A percentile compares a stretch with the other conserved stretches of the same genome.
Conservation (phyloP, 2,329 filamentous ascomycete genomes). For the Furcasterigmium furcatum region DNA sequence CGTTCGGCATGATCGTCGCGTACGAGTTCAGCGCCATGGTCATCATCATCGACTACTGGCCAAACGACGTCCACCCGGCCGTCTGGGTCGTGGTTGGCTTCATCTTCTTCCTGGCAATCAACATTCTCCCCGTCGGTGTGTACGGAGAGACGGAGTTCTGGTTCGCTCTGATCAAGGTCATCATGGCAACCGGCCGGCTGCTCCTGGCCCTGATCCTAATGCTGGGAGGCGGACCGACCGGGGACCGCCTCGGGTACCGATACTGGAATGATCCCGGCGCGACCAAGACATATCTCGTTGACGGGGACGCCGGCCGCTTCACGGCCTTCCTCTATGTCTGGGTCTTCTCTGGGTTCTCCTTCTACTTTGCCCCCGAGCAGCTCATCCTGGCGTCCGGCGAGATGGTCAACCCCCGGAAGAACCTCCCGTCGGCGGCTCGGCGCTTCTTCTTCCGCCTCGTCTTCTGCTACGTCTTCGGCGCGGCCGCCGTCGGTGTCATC, state of each 20-base stretch:
- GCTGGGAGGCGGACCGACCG: conserved; percentile 70
- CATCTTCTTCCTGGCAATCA: conserved; percentile 71
- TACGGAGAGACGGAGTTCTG: conserved; percentile 90
- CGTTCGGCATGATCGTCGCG: conserved; percentile 31
- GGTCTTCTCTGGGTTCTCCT: conserved; percentile 73
- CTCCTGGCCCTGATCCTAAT: conserved; percentile 84
- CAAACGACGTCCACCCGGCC: conserved; percentile 57
- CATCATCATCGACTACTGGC: conserved; percentile 82
- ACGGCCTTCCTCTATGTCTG: conserved; percentile 77
- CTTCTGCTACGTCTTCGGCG: conserved; percentile 83
- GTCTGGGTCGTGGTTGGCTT: conserved; percentile 85
- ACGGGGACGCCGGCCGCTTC: no score
- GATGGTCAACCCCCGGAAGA: conserved; percentile 75
- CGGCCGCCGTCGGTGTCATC: conserved; percentile 77
- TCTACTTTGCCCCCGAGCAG: conserved; percentile 74
- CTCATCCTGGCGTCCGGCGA: conserved; percentile 75
- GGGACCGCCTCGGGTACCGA: conserved; percentile 74
- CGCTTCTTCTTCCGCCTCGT: conserved; percentile 95
- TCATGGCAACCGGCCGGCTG: conserved; percentile 39
- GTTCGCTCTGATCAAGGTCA: conserved; percentile 82
- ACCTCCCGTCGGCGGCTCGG: conserved; percentile 81
- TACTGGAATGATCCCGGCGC: conserved; percentile 79
- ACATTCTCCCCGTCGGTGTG: conserved; percentile 82
- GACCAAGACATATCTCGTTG: no score
- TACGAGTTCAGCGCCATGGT: conserved; percentile 80